A percentile compares a stretch with the other conserved stretches of the same genome.
These are phyloP conservation scores for Hyaloperonospora arabidopsidis DNA, from an alignment of 352 stramenopile species.

Conservation along the genomic window DNA sequence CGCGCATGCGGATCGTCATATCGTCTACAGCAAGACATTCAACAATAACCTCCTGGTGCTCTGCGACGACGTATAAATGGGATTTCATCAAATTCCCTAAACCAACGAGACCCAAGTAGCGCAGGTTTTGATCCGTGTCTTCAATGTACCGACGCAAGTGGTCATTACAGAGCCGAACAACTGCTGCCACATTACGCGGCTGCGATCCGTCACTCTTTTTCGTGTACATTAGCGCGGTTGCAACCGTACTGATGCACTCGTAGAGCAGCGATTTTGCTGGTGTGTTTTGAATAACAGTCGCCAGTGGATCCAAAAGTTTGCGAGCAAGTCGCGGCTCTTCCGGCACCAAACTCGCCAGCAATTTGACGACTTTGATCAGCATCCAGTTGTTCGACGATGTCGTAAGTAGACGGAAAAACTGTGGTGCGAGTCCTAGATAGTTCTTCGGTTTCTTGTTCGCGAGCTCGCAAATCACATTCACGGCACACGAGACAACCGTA, in stretches of 20 bases:
- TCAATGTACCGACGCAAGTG: constrained; percentile 94
- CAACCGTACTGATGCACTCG: constrained; percentile 96
- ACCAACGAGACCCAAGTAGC: constrained; percentile 96
- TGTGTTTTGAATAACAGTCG: constrained; percentile 95
- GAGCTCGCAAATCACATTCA: constrained; percentile 99
- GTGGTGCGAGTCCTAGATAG: constrained; percentile 94
- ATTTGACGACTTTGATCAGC: constrained; percentile 99
- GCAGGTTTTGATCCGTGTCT: constrained; percentile 98
- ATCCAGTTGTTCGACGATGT: constrained; percentile 99
- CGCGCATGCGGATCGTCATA: constrained; percentile 96
- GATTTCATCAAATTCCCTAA: constrained; percentile 95
- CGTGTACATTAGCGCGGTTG: constrained; percentile 93
- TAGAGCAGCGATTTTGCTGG: constrained; percentile 97
- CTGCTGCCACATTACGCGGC: constrained; percentile 87
- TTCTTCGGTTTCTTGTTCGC: constrained; percentile 98
- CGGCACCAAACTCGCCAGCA: constrained; percentile 93
- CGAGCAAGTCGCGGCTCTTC: constrained; percentile 96
- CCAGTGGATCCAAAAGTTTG: constrained; percentile 96
- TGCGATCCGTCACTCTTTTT: constrained; percentile 93
- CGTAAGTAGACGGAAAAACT: constrained; percentile 98
- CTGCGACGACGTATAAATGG: constrained; percentile 90
- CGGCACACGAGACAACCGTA: constrained; percentile 93
- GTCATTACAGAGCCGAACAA: constrained; percentile 93
- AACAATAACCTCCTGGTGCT: constrained; percentile 94
- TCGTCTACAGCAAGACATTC: constrained; percentile 96